A percentile compares a stretch with the other conserved stretches of the same genome.
phyloP scores from a whole-genome alignment of 2,329 filamentous ascomycete genomes.

The Ceratocystis cubensis region DNA sequence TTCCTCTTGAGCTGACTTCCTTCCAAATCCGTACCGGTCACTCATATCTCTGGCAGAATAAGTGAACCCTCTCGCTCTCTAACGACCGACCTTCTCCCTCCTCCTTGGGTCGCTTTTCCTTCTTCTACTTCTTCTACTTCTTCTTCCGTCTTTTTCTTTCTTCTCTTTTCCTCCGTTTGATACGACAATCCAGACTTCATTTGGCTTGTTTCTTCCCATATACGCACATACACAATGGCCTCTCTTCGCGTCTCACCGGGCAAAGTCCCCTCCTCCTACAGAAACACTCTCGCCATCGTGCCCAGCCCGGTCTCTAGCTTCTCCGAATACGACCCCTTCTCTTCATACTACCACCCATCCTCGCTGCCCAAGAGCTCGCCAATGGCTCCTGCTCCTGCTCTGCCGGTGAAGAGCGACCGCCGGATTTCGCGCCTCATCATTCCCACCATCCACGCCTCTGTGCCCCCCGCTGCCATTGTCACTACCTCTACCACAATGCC shows the following conservation, averaged over 20 bases:
- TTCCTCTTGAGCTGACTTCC: slow-evolving; percentile 5
- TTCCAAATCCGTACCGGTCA: slow-evolving; percentile 8
- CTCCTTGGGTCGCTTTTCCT: not conserved
- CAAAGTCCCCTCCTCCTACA: slow-evolving; percentile 15
- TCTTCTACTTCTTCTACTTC: not conserved
- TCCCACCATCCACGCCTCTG: slow-evolving; percentile 11
- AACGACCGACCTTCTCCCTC: too few relatives aligned
- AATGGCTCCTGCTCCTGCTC: slow-evolving; percentile 27
- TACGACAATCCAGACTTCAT: not conserved
- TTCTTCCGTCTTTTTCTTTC: not conserved
- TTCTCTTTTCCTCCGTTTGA: not conserved
- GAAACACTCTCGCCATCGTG: slow-evolving; percentile 19
- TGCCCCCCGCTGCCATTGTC: not conserved
- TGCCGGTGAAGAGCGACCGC: slow-evolving; percentile 36
- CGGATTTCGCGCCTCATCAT: slow-evolving; percentile 33
- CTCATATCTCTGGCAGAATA: slow-evolving; percentile 18
- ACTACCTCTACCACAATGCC: slow-evolving; percentile 28
- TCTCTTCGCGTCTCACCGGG: slow-evolving; percentile 14
- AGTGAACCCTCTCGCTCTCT: slow-evolving; percentile 5
- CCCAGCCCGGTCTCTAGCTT: slow-evolving; percentile 22
- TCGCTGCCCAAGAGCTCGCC: slow-evolving; percentile 16
- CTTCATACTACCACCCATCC: slow-evolving; percentile 16
- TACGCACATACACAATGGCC: slow-evolving; percentile 12
- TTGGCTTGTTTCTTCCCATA: not conserved
- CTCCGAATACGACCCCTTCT: slow-evolving; percentile 17